phyloP scores from a whole-genome alignment of 129 eudicot genomes.

The Kitagawia praeruptora region DNA sequence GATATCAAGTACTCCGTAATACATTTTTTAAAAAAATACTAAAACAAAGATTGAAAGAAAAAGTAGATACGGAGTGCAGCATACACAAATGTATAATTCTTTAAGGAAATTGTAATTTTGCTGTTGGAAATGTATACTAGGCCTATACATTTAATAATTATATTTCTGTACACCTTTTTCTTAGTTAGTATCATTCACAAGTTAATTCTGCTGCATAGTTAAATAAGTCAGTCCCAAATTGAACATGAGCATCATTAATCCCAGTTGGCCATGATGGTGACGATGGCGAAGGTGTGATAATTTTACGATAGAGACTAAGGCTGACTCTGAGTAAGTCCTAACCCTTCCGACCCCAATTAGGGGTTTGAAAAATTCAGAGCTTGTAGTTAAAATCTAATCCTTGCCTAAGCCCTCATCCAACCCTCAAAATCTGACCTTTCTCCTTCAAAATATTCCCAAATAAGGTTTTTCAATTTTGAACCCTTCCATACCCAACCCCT shows the following conservation, averaged over 20 bases:
- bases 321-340: neutral
- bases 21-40: neutral
- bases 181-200: neutral
- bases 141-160: neutral
- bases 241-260: neutral
- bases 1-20: too few relatives aligned
- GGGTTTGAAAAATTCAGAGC: neutral
- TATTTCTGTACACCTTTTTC: neutral
- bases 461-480: neutral
- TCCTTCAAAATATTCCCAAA: neutral
- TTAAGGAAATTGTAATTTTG: too few relatives aligned
- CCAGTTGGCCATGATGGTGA: neutral
- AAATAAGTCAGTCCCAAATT: neutral
- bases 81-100: neutral
- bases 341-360: neutral
- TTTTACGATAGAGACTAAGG: too few relatives aligned
- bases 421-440: neutral
- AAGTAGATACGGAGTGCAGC: too few relatives aligned
- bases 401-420: neutral
- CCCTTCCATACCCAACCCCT: too few relatives aligned
- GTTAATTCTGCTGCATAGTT: neutral
- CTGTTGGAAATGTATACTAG: neutral
- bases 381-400: neutral
- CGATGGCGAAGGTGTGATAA: neutral
- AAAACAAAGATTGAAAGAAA: too few relatives aligned